These are phyloP conservation scores for Sequoiadendron giganteum DNA, from an alignment of 75 land plant species.

Conservation along the genomic window DNA sequence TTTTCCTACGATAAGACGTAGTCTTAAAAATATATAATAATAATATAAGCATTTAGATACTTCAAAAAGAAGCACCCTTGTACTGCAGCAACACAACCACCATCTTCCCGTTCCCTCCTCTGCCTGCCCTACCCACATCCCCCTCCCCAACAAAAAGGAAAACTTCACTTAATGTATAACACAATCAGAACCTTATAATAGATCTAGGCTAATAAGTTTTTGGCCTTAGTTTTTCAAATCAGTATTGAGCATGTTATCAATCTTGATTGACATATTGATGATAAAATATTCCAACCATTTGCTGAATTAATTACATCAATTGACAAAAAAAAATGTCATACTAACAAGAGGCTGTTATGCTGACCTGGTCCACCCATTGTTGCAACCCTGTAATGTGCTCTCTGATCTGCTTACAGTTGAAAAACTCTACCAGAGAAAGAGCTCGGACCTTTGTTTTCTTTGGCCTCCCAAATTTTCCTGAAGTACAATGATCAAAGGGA, in stretches of 20 bases:
- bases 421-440: slow-evolving; percentile 86
- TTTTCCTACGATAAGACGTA: no score
- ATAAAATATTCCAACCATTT: background rate
- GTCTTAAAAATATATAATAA: no score
- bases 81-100: no score
- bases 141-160: no score
- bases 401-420: slow-evolving; percentile 91
- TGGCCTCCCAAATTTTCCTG: slow-evolving; percentile 73
- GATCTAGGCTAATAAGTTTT: background rate
- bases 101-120: no score
- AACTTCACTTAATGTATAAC: no score
- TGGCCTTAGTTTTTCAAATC: background rate
- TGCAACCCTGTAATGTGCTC: slow-evolving; percentile 82
- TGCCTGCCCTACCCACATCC: no score
- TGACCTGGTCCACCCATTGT: slow-evolving; percentile 92
- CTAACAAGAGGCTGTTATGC: background rate
- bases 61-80: no score
- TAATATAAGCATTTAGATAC: no score
- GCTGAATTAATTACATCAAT: slow-evolving; percentile 1
- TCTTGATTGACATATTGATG: background rate
- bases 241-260: background rate
- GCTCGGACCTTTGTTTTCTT: slow-evolving; percentile 64
- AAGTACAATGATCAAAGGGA: background rate
- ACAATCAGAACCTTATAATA: no score
- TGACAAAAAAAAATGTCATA: background rate